Percentiles rank a stretch among this genome's conserved stretches.
These are phyloP conservation scores for Pichia sp. DNA, from an alignment of 1,139 yeast species.

Conservation along the genomic window DNA sequence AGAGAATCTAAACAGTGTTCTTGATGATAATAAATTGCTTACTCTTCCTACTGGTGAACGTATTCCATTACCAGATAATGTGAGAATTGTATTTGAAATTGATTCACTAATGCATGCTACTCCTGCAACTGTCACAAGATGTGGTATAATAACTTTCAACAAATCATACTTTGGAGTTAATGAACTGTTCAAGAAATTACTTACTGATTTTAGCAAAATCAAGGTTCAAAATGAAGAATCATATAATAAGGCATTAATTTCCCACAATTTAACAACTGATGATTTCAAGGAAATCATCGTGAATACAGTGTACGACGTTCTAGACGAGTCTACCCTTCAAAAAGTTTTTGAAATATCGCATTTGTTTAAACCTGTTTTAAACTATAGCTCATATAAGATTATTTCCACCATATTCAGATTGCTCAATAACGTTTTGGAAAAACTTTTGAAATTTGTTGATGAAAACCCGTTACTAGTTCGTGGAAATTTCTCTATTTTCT, in stretches of 20 bases:
- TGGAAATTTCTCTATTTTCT: conserved; percentile 35
- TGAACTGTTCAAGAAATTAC: conserved; percentile 26
- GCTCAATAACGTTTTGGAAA: conserved; percentile 35
- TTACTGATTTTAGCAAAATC: conserved; percentile 13
- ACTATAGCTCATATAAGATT: neutral
- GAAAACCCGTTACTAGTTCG: conserved; percentile 17
- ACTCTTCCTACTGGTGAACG: conserved; percentile 94
- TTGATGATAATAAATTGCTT: conserved; percentile 81
- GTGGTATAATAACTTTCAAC: conserved; percentile 86
- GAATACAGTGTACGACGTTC: neutral
- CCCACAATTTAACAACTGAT: conserved; percentile 8
- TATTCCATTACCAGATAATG: conserved; percentile 59
- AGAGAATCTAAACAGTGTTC: conserved; percentile 84
- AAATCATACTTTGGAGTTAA: conserved; percentile 32
- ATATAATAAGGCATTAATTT: conserved; percentile 15
- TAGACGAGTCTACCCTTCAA: conserved; percentile 17
- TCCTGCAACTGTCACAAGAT: conserved; percentile 89
- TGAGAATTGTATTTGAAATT: conserved; percentile 75
- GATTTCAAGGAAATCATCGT: conserved; percentile 14
- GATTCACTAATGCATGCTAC: conserved; percentile 68
- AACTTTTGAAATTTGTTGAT: conserved; percentile 31
- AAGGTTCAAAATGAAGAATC: conserved; percentile 30
- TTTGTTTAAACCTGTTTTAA: too few relatives aligned
- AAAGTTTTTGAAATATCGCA: conserved; percentile 4
- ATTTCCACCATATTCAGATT: conserved; percentile 4